phyloP scores from a whole-genome alignment of 2,329 filamentous ascomycete species.

The Ambrosiella cleistominuta region DNA sequence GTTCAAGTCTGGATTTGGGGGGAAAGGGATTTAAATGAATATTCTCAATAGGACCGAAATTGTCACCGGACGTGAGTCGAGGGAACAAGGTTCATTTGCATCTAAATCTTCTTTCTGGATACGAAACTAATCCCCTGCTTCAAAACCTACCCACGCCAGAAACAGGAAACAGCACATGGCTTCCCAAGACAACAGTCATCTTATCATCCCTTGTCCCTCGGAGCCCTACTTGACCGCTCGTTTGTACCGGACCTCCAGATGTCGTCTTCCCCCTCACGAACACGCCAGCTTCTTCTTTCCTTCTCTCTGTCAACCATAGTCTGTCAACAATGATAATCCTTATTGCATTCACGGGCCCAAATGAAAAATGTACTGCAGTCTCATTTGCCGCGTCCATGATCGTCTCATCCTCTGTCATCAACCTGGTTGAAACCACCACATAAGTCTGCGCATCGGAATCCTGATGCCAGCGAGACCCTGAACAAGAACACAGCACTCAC shows the following conservation, averaged over 20 bases:
- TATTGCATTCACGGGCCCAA: not conserved
- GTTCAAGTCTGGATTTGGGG: not conserved
- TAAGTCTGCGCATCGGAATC: slow-evolving; percentile 1
- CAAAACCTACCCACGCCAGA: not conserved
- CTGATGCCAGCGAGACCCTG: not conserved
- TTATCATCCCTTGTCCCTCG: not conserved
- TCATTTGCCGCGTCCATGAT: not conserved
- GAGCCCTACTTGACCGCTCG: not conserved
- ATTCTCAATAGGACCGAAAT: no score
- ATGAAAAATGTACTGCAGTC: not conserved
- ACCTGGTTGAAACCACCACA: not conserved
- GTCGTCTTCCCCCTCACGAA: no score
- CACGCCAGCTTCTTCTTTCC: no score
- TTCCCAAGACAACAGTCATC: not conserved
- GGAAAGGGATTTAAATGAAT: no score
- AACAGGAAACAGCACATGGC: not conserved
- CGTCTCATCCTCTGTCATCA: not conserved
- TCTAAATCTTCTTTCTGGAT: no score
- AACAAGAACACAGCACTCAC: not conserved
- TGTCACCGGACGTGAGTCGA: no score
- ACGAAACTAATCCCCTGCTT: not conserved
- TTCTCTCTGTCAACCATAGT: no score
- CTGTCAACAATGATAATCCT: not conserved
- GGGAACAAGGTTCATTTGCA: no score
- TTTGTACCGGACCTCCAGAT: not conserved